phyloP scores from a whole-genome alignment of 1,139 yeast species.

The Taiozyma sp. region DNA sequence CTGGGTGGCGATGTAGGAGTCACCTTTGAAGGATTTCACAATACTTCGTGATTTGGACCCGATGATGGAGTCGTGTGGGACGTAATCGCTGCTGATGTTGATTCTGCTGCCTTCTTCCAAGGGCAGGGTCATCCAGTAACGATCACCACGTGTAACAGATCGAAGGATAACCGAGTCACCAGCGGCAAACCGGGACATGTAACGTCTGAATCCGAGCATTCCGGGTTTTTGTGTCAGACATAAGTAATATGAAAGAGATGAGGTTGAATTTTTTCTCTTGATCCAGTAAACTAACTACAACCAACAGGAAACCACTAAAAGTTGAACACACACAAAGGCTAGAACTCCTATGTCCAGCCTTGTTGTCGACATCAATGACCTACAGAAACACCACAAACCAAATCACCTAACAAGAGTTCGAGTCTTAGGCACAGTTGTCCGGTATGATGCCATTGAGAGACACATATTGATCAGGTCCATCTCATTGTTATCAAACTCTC shows the following conservation, averaged over 20 bases:
- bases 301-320: background rate
- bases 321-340: background rate
- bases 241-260: background rate
- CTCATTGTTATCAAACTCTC: constrained; percentile 7
- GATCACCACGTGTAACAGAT: constrained; percentile 17
- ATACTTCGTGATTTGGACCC: constrained; percentile 22
- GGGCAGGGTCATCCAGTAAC: constrained; percentile 23
- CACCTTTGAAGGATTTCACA: constrained; percentile 19
- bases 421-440: constrained; percentile 25
- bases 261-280: background rate
- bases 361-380: constrained; percentile 12
- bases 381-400: constrained; percentile 6
- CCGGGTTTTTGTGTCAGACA: background rate
- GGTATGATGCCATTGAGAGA: constrained; percentile 21
- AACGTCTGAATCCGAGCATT: constrained; percentile 1
- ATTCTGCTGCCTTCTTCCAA: constrained; percentile 15
- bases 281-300: background rate
- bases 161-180: constrained; percentile 21
- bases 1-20: constrained; percentile 29
- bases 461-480: constrained; percentile 12
- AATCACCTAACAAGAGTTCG: constrained; percentile 22
- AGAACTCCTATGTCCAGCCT: constrained; percentile 14
- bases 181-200: constrained; percentile 9
- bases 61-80: constrained; percentile 32
- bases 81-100: constrained; percentile 24